These are phyloP conservation scores for Beauveria sp. DNA, from an alignment of 2,329 filamentous ascomycete species.

Conservation along the genomic window DNA sequence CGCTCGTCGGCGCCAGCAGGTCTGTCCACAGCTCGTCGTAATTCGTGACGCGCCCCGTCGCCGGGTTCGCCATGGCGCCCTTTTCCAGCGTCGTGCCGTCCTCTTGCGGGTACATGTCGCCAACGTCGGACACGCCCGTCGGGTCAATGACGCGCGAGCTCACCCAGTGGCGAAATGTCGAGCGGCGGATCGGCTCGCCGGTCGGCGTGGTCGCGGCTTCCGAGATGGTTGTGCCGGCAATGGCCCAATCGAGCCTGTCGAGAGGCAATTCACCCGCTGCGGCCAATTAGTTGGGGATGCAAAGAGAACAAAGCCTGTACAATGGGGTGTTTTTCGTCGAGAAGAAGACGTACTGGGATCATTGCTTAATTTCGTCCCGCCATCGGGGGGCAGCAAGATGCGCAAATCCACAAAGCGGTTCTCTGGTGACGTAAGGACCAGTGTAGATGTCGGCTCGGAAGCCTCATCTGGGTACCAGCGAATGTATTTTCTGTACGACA, in stretches of 20 bases:
- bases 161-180: slow-evolving; percentile 52
- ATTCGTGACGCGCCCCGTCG: slow-evolving; percentile 37
- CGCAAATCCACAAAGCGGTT: slow-evolving; percentile 56
- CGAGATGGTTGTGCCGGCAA: slow-evolving; percentile 47
- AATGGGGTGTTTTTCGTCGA: too few relatives aligned
- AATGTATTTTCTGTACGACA: slow-evolving; percentile 53
- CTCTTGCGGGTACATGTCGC: slow-evolving; percentile 42
- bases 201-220: slow-evolving; percentile 19
- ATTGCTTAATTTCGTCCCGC: slow-evolving; percentile 1
- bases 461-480: slow-evolving; percentile 45
- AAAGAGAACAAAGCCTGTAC: too few relatives aligned
- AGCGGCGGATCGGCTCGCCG: slow-evolving; percentile 24
- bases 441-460: slow-evolving; percentile 55
- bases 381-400: slow-evolving; percentile 31
- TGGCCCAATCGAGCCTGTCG: slow-evolving; percentile 54
- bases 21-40: slow-evolving; percentile 66
- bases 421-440: slow-evolving; percentile 54
- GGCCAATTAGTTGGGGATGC: not conserved
- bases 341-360: not conserved
- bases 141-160: slow-evolving; percentile 40
- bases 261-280: slow-evolving; percentile 8
- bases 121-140: slow-evolving; percentile 42
- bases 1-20: slow-evolving; percentile 23
- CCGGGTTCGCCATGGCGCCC: slow-evolving; percentile 53
- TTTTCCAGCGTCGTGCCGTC: slow-evolving; percentile 44